Evolutionary conservation across 2,329 filamentous ascomycete genomes (phyloP).

Genomic region (Beauveria asiatica): DNA sequence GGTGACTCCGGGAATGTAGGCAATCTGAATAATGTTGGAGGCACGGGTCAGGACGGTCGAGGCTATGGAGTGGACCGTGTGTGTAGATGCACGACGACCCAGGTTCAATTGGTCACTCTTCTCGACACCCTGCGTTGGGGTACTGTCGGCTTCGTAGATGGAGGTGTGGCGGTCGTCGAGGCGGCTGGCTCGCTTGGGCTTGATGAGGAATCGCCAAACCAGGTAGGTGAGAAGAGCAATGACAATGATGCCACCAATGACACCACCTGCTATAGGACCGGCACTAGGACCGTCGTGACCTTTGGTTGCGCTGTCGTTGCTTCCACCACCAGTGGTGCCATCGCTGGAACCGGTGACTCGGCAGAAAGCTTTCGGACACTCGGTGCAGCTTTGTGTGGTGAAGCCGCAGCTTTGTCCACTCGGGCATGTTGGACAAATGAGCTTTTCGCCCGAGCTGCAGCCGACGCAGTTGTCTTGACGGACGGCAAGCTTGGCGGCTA

Average conservation of each 20-base stretch:
- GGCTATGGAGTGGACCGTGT: constrained; percentile 85
- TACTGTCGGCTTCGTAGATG: constrained; percentile 49
- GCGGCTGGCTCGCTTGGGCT: constrained; percentile 60
- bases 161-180: constrained; percentile 27
- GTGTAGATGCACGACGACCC: constrained; percentile 62
- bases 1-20: constrained; percentile 94
- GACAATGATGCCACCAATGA: constrained; percentile 72
- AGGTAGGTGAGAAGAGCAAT: constrained; percentile 70
- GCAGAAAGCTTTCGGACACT: constrained; percentile 42
- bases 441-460: constrained; percentile 34
- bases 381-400: constrained; percentile 34
- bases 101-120: constrained; percentile 35
- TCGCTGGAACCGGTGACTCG: constrained; percentile 22
- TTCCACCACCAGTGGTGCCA: constrained; percentile 15
- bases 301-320: constrained; percentile 26
- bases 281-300: constrained; percentile 50
- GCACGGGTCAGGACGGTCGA: constrained; percentile 92
- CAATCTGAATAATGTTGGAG: constrained; percentile 98
- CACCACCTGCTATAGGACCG: constrained; percentile 85
- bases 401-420: constrained; percentile 35
- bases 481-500: constrained; percentile 23
- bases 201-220: constrained; percentile 82
- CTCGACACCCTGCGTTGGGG: constrained; percentile 30
- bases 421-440: constrained; percentile 38
- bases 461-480: constrained; percentile 36